phyloP scores from a whole-genome alignment of 192 early-diverging fungal species.

The Chytriomyces sp. region DNA sequence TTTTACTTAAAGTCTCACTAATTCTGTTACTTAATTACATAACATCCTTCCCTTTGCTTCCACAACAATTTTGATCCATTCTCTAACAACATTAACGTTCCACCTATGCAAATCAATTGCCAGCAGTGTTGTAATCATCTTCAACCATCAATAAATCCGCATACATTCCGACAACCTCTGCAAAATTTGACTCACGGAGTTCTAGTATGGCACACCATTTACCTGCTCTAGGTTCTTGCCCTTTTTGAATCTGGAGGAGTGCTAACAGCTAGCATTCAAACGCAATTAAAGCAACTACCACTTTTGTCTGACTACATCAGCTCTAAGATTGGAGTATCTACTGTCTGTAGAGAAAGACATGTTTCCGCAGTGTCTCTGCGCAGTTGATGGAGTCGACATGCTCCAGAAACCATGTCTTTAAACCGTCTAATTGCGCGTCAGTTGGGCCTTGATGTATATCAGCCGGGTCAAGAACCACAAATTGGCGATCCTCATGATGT shows the following conservation, averaged over 20 bases:
- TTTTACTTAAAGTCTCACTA: no score
- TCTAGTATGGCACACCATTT: background rate
- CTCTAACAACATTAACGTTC: no score
- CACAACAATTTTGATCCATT: no score
- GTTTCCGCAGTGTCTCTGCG: background rate
- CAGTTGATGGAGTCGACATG: background rate
- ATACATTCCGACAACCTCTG: no score
- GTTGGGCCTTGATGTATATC: background rate
- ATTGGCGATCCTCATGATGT: background rate
- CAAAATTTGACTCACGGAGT: constrained; percentile 2
- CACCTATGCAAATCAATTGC: no score
- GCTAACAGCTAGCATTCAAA: no score
- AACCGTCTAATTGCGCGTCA: background rate
- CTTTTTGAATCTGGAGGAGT: constrained; percentile 5
- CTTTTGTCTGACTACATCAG: background rate
- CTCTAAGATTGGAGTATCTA: background rate
- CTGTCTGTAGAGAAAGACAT: background rate
- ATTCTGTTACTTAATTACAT: no score
- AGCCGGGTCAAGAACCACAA: background rate
- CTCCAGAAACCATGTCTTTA: background rate
- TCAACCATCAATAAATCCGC: no score
- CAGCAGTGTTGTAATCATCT: no score
- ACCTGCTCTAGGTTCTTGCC: background rate
- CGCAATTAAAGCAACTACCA: background rate
- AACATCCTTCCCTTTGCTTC: no score